Evolutionary conservation across 2,329 filamentous ascomycete genomes (phyloP).

Genomic region (Fusarium bactridioides): DNA sequence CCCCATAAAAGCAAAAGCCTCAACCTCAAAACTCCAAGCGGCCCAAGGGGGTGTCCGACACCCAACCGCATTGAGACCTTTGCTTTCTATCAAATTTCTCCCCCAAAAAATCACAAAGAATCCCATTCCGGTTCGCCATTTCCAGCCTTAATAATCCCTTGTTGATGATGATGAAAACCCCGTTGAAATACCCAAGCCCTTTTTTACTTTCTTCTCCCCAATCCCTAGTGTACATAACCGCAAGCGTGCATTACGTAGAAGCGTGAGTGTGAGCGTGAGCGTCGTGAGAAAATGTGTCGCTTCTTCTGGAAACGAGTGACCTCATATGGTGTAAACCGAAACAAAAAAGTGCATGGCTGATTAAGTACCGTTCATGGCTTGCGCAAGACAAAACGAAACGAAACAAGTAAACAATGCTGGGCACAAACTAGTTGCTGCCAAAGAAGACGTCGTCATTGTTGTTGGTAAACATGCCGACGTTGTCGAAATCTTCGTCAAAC

Average conservation of each 20-base stretch:
- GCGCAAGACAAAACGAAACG: not conserved
- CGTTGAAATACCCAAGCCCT: not conserved
- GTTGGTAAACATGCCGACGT: constrained; percentile 60
- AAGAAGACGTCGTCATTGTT: constrained; percentile 63
- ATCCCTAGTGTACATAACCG: constrained; percentile 21
- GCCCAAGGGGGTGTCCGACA: constrained; percentile 12
- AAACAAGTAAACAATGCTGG: constrained; percentile 4
- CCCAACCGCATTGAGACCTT: constrained; percentile 25
- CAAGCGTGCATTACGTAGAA: constrained; percentile 19
- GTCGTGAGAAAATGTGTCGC: constrained; percentile 28
- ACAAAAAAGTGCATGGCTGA: constrained; percentile 21
- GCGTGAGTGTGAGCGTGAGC: constrained; percentile 38
- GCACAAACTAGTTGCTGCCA: constrained; percentile 44
- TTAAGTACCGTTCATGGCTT: constrained; percentile 29
- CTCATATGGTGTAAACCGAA: not conserved
- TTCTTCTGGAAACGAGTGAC: constrained; percentile 13
- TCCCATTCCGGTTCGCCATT: constrained; percentile 13
- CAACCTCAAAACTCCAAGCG: constrained; percentile 25
- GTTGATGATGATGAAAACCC: not conserved
- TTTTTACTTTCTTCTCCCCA: not conserved
- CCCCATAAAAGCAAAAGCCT: constrained; percentile 27
- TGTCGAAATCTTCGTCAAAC: constrained; percentile 63
- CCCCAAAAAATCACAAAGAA: not conserved
- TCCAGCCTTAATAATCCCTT: not conserved
- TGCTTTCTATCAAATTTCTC: constrained; percentile 28